A percentile compares a stretch with the other conserved stretches of the same genome.
Evolutionary conservation across 306 rosid species (phyloP).

Genomic region (Prunus mongolica): DNA sequence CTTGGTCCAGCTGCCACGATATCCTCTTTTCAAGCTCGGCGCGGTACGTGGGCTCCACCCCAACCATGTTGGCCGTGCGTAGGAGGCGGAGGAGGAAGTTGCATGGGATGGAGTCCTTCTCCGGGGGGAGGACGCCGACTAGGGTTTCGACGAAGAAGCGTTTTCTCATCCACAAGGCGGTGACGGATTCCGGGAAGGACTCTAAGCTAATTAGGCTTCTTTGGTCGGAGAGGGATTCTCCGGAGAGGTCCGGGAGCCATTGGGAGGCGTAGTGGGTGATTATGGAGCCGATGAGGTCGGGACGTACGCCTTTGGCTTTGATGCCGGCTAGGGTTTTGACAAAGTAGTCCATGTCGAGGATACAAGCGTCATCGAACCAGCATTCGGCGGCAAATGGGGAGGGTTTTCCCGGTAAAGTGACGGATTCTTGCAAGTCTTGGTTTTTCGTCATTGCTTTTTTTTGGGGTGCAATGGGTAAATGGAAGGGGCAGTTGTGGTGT

Average conservation of each 20-base stretch:
- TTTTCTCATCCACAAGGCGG: slow-evolving; percentile 76
- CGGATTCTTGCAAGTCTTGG: slow-evolving; percentile 27
- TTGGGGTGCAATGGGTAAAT: not conserved
- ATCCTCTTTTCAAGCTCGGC: slow-evolving; percentile 69
- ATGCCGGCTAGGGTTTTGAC: slow-evolving; percentile 80
- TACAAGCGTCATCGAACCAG: slow-evolving; percentile 84
- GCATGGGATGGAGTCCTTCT: slow-evolving; percentile 80
- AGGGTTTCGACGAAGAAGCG: slow-evolving; percentile 87
- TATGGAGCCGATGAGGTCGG: slow-evolving; percentile 72
- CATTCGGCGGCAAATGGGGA: slow-evolving; percentile 46
- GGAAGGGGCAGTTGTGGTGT: not conserved
- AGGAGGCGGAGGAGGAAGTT: slow-evolving; percentile 82
- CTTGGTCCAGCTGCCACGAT: slow-evolving; percentile 83
- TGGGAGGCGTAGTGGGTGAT: slow-evolving; percentile 87
- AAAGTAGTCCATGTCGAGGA: slow-evolving; percentile 92
- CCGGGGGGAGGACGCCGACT: slow-evolving; percentile 79
- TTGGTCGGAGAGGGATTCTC: slow-evolving; percentile 8
- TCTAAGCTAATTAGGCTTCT: slow-evolving; percentile 31
- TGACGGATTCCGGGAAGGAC: slow-evolving; percentile 56
- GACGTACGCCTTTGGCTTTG: slow-evolving; percentile 74
- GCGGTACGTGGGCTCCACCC: slow-evolving; percentile 51
- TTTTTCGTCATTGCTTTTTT: slow-evolving; percentile 28
- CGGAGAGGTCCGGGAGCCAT: slow-evolving; percentile 90
- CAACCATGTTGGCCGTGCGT: slow-evolving; percentile 77
- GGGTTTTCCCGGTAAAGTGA: slow-evolving; percentile 39